Percentiles rank a stretch among this genome's conserved stretches.
These are phyloP conservation scores for Eimeria mitis DNA, from an alignment of 169 alveolate genomes.

Conservation along the genomic window DNA sequence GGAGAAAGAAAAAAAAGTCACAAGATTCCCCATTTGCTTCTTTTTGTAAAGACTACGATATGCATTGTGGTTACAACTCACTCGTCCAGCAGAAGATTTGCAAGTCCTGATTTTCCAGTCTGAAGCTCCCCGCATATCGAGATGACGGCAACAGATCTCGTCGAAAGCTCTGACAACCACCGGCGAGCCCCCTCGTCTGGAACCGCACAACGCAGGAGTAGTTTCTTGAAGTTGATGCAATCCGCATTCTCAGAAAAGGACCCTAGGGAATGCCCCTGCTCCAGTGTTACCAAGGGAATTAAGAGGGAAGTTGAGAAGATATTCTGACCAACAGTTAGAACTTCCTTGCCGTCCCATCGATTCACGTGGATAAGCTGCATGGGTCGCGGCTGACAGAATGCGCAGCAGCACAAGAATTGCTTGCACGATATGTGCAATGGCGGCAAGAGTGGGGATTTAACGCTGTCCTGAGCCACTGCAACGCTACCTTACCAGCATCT, in stretches of 20 bases:
- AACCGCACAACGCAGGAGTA: background rate
- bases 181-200: conserved; percentile 77
- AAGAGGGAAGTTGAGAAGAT: background rate
- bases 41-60: background rate
- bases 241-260: background rate
- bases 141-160: conserved; percentile 70
- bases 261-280: background rate
- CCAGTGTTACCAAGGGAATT: conserved; percentile 3
- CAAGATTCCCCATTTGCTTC: background rate
- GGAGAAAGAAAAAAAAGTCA: background rate
- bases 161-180: conserved; percentile 59
- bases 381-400: conserved; percentile 55
- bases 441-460: background rate
- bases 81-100: conserved; percentile 80
- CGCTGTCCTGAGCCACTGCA: background rate
- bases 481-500: conserved; percentile 27
- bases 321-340: conserved; percentile 75
- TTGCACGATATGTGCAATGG: background rate
- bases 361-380: conserved; percentile 82
- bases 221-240: background rate
- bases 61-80: background rate
- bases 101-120: conserved; percentile 76
- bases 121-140: conserved; percentile 77
- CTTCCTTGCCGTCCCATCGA: conserved; percentile 83
- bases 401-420: background rate